These are phyloP conservation scores for Tardiomyces depauwii DNA, from an alignment of 1,139 yeast species.

Conservation along the genomic window DNA sequence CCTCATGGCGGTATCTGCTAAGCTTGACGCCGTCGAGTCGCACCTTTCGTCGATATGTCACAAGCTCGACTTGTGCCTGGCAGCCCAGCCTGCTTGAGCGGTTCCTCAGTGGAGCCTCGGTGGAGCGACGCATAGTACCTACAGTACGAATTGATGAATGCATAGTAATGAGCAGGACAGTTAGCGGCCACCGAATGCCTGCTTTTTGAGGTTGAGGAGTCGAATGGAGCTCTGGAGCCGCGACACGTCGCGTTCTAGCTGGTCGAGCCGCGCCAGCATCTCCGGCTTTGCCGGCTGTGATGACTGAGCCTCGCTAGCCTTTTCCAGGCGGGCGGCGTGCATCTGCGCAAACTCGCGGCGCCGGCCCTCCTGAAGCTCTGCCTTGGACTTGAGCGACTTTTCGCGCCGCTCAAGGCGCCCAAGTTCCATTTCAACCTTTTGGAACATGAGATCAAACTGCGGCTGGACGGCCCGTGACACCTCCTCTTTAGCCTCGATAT, in stretches of 20 bases:
- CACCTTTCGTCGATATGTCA: slow-evolving; percentile 25
- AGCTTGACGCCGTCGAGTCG: slow-evolving; percentile 27
- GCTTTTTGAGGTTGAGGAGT: neutral
- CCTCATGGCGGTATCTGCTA: slow-evolving; percentile 32
- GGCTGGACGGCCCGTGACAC: slow-evolving; percentile 20
- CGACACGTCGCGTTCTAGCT: slow-evolving; percentile 3
- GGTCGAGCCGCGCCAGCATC: slow-evolving; percentile 4
- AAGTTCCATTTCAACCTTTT: slow-evolving; percentile 16
- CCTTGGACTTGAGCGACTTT: slow-evolving; percentile 14
- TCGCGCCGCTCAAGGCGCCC: slow-evolving; percentile 17
- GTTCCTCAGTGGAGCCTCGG: too few species aligned
- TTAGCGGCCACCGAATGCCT: slow-evolving; percentile 9
- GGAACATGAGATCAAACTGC: slow-evolving; percentile 15
- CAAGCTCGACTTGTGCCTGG: slow-evolving; percentile 17
- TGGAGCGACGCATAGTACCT: too few species aligned
- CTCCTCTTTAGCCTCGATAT: slow-evolving; percentile 15
- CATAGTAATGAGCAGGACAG: neutral
- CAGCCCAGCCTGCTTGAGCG: slow-evolving; percentile 1
- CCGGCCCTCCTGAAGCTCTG: slow-evolving; percentile 18
- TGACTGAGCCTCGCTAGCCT: slow-evolving; percentile 3
- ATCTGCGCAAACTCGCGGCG: slow-evolving; percentile 9
- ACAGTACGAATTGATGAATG: too few species aligned
- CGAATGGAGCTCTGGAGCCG: slow-evolving; percentile 1
- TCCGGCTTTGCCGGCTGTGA: neutral
- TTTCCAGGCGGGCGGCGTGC: slow-evolving; percentile 2